Evolutionary conservation across 2,329 filamentous ascomycete genomes (phyloP).

Genomic region (Fusarium austroafricanum): DNA sequence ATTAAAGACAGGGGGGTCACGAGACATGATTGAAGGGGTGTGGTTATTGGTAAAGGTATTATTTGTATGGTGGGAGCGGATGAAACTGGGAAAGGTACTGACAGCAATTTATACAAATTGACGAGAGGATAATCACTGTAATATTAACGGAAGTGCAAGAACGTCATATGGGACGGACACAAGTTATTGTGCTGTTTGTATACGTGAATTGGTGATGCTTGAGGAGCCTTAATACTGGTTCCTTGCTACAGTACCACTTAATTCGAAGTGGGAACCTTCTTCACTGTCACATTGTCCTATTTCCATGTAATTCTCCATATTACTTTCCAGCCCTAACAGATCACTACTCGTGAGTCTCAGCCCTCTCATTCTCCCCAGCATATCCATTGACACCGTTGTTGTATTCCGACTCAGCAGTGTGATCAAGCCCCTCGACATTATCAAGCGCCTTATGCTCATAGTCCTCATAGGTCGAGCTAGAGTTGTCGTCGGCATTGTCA

Average conservation of each 20-base stretch:
- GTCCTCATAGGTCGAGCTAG: not conserved
- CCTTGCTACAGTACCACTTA: not conserved
- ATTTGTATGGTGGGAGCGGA: too few species aligned
- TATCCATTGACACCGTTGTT: too few species aligned
- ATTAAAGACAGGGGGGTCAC: not conserved
- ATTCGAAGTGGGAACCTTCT: not conserved
- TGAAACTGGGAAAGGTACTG: not conserved
- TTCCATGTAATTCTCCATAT: not conserved
- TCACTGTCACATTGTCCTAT: not conserved
- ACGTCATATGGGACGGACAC: not conserved
- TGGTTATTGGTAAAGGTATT: not conserved
- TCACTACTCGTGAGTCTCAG: too few species aligned
- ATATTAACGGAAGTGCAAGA: too few species aligned
- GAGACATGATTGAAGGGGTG: not conserved
- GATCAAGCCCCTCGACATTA: too few species aligned
- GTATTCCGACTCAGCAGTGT: too few species aligned
- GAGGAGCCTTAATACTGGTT: not conserved
- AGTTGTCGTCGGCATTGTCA: not conserved
- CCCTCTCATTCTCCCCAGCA: too few species aligned
- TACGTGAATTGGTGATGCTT: not conserved
- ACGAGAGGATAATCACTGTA: too few species aligned
- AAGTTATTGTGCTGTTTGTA: not conserved
- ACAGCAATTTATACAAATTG: not conserved
- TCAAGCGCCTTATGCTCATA: too few species aligned
- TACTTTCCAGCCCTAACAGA: too few species aligned